Conservation (phyloP, 352 stramenopile species). For the Hyaloperonospora brassicae region DNA sequence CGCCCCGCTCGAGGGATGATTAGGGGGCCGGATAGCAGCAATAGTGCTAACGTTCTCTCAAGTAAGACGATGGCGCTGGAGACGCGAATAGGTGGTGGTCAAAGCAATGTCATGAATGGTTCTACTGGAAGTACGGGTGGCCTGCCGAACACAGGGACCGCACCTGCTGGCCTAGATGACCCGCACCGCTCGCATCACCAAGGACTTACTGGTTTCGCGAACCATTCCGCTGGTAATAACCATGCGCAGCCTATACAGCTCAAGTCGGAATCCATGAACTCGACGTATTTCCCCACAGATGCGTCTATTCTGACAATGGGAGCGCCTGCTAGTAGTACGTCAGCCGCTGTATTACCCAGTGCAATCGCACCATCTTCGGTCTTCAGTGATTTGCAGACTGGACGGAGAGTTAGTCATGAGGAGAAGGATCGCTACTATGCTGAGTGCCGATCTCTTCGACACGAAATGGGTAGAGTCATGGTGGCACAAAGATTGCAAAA, state of each 20-base stretch:
- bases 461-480: conserved; percentile 49
- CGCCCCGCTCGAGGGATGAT: conserved; percentile 38
- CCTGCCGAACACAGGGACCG: conserved; percentile 19
- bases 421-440: conserved; percentile 68
- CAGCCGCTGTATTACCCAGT: conserved; percentile 17
- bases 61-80: conserved; percentile 65
- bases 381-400: conserved; percentile 18
- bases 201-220: conserved; percentile 12
- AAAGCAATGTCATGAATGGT: conserved; percentile 10
- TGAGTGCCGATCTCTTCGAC: conserved; percentile 52
- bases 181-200: conserved; percentile 25
- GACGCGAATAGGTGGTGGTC: conserved; percentile 44
- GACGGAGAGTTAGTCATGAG: conserved; percentile 40
- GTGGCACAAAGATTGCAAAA: conserved; percentile 41
- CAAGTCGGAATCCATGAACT: conserved; percentile 60
- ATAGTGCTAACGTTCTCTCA: conserved; percentile 67
- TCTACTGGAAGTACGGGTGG: conserved; percentile 9
- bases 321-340: conserved; percentile 7
- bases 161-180: conserved; percentile 19
- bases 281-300: conserved; percentile 59
- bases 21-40: conserved; percentile 51
- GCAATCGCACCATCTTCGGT: conserved; percentile 23
- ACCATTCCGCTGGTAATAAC: conserved; percentile 13
- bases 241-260: conserved; percentile 28
- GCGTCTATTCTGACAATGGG: conserved; percentile 54